Conservation (phyloP, 345 rosid species). For the Gossypium turneri region DNA sequence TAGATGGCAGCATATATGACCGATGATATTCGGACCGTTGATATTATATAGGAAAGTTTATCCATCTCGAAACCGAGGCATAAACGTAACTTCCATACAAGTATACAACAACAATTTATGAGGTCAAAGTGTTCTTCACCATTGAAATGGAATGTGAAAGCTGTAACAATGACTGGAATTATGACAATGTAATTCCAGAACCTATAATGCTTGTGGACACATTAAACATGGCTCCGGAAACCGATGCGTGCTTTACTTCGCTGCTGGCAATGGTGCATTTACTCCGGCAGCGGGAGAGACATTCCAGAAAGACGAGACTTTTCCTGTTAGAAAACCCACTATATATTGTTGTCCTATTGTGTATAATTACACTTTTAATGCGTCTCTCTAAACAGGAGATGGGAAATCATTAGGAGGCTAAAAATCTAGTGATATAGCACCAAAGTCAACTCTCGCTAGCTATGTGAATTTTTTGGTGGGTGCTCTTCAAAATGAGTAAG, state of each 20-base stretch:
- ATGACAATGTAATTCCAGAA: conserved; percentile 75
- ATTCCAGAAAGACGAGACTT: conserved; percentile 15
- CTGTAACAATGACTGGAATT: conserved; percentile 69
- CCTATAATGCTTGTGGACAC: conserved; percentile 80
- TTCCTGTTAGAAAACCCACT: conserved; percentile 8
- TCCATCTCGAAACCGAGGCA: conserved; percentile 51
- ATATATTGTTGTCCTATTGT: background rate
- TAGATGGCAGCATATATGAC: conserved; percentile 61
- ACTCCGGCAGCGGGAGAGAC: conserved; percentile 38
- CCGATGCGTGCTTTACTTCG: conserved; percentile 34
- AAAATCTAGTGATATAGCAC: background rate
- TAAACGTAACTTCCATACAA: too few relatives aligned
- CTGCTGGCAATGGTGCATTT: conserved; percentile 38
- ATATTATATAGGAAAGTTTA: conserved; percentile 50
- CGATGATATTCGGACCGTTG: conserved; percentile 56
- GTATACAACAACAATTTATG: background rate
- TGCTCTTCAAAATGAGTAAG: too few relatives aligned
- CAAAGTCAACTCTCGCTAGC: background rate
- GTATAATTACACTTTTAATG: background rate
- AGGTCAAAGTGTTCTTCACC: conserved; percentile 32
- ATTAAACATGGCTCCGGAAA: conserved; percentile 79
- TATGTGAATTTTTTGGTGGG: background rate
- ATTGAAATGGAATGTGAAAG: conserved; percentile 90
- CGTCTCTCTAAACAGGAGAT: background rate
- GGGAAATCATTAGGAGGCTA: background rate